Percentiles rank a stretch among this genome's conserved stretches.
phyloP scores from a whole-genome alignment of 164 flowering plant genomes.

The Umbilicus rupestris region DNA sequence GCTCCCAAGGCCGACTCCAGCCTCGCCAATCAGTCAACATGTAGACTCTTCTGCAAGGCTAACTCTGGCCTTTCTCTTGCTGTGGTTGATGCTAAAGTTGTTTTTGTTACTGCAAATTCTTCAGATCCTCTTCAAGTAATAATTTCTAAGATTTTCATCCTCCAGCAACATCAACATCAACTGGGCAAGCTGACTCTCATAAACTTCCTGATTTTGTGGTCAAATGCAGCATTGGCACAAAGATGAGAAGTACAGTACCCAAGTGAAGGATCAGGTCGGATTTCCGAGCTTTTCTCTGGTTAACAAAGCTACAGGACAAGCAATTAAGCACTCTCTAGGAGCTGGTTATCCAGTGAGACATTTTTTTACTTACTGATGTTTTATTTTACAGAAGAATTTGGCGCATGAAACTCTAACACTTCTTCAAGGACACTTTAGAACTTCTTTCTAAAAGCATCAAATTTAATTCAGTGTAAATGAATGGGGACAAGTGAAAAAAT shows the following conservation, averaged over 20 bases:
- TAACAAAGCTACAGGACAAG: slow-evolving; percentile 6
- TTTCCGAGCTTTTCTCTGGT: slow-evolving; percentile 5
- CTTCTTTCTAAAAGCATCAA: too few relatives aligned
- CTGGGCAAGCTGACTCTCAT: too few relatives aligned
- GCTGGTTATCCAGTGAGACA: slow-evolving; percentile 1
- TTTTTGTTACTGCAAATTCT: background rate
- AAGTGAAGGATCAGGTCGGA: slow-evolving; percentile 3
- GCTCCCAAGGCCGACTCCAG: background rate
- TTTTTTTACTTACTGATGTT: background rate
- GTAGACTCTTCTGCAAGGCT: slow-evolving; percentile 5
- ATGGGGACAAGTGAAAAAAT: background rate
- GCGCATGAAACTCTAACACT: too few relatives aligned
- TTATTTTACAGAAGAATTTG: too few relatives aligned
- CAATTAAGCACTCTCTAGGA: slow-evolving; percentile 1
- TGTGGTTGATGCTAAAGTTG: background rate
- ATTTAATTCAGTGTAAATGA: background rate
- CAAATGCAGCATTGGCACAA: slow-evolving; percentile 3
- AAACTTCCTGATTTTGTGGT: background rate
- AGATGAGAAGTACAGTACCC: slow-evolving; percentile 6
- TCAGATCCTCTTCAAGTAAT: slow-evolving; percentile 3
- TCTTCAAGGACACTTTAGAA: too few relatives aligned
- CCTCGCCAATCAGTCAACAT: background rate
- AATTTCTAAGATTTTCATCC: background rate
- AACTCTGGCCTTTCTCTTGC: background rate
- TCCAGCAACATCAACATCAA: background rate